Percentiles rank a stretch among this genome's conserved stretches.
Conservation (phyloP, 148 eudicot genomes). For the Diospyros lotus region DNA sequence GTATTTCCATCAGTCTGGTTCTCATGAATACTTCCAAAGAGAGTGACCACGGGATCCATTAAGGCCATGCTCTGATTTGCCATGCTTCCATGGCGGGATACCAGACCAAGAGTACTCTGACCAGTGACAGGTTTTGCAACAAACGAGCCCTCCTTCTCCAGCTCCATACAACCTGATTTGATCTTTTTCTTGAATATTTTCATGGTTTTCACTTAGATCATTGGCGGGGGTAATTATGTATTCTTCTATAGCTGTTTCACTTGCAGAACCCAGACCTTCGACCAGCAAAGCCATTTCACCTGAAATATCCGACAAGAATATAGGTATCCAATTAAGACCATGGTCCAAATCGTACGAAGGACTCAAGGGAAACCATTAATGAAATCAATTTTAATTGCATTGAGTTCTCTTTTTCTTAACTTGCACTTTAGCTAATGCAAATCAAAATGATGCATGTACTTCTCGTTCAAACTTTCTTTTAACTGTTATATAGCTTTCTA, state of each 20-base stretch:
- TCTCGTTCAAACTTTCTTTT: not conserved
- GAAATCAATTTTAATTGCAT: too few relatives aligned
- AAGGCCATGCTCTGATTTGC: conserved; percentile 36
- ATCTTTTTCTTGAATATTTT: conserved; percentile 50
- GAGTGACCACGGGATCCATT: conserved; percentile 66
- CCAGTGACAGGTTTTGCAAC: conserved; percentile 74
- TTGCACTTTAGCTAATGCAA: not conserved
- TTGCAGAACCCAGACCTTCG: conserved; percentile 77
- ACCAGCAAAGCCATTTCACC: conserved; percentile 81
- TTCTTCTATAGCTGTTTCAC: conserved; percentile 72
- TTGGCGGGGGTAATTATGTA: conserved; percentile 53
- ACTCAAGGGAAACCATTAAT: not conserved
- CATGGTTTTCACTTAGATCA: conserved; percentile 41
- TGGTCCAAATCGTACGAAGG: not conserved
- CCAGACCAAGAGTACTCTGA: conserved; percentile 59
- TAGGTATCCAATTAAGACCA: not conserved
- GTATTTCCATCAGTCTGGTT: conserved; percentile 57
- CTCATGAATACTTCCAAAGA: conserved; percentile 94
- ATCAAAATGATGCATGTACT: not conserved
- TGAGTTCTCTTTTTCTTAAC: not conserved
- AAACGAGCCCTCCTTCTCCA: conserved; percentile 77
- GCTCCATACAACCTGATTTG: conserved; percentile 72
- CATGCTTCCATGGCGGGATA: conserved; percentile 62
- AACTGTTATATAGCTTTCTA: not conserved
- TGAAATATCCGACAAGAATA: conserved; percentile 14